These are phyloP conservation scores for Clavaria fumosa DNA, from an alignment of 768 basidiomycete species.

Conservation along the genomic window DNA sequence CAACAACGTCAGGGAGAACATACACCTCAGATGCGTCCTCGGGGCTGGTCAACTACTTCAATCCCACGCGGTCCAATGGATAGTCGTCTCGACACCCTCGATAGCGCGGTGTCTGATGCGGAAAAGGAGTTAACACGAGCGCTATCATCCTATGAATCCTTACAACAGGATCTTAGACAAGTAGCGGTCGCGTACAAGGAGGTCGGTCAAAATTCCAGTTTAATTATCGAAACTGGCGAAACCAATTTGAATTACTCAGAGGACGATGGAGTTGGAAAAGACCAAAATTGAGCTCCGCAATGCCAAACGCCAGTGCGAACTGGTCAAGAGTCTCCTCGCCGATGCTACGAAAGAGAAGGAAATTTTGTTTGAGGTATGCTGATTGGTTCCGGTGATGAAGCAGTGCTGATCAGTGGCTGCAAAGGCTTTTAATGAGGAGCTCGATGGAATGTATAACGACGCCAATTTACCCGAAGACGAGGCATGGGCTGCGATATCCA, in stretches of 20 bases:
- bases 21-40: conserved; percentile 32
- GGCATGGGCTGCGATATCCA: conserved; percentile 65
- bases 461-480: conserved; percentile 68
- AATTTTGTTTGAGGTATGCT: conserved; percentile 76
- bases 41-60: conserved; percentile 16
- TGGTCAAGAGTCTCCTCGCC: conserved; percentile 61
- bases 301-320: conserved; percentile 56
- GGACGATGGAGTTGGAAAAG: conserved; percentile 45
- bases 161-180: conserved; percentile 34
- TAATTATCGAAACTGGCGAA: background rate
- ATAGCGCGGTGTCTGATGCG: conserved; percentile 37
- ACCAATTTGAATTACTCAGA: conserved; percentile 22
- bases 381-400: background rate
- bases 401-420: background rate
- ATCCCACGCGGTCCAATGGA: conserved; percentile 9
- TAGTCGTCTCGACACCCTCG: conserved; percentile 31
- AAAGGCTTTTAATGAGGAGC: conserved; percentile 94
- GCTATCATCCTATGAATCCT: conserved; percentile 35
- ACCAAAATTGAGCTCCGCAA: conserved; percentile 50
- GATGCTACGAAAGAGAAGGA: conserved; percentile 80
- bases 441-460: conserved; percentile 84
- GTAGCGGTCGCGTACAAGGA: conserved; percentile 39
- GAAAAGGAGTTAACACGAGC: conserved; percentile 41
- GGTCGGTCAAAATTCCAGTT: conserved; percentile 23
- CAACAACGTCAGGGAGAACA: conserved; percentile 38